Evolutionary conservation across 257 asterid species (phyloP).

Genomic region (Petunia secreta): DNA sequence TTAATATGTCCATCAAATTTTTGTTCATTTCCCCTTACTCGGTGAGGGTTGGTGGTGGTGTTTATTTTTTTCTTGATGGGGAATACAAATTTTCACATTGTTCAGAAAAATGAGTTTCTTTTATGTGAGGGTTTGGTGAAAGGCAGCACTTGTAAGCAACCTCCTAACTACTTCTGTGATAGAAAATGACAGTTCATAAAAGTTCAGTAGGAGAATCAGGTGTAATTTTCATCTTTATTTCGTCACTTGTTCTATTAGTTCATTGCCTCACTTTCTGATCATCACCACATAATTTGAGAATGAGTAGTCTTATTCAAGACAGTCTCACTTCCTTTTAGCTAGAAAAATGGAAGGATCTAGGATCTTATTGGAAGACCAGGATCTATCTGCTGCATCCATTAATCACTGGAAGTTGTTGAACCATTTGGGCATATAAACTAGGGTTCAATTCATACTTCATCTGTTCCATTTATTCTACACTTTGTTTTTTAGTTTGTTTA

Average conservation of each 20-base stretch:
- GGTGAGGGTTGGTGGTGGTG: neutral
- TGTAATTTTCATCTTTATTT: slow-evolving; percentile 30
- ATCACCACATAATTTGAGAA: slow-evolving; percentile 22
- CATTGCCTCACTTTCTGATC: slow-evolving; percentile 15
- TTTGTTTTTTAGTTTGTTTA: neutral
- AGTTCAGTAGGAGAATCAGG: slow-evolving; percentile 40
- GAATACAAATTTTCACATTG: neutral
- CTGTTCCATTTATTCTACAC: neutral
- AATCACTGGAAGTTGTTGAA: slow-evolving; percentile 45
- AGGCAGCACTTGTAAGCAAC: slow-evolving; percentile 5
- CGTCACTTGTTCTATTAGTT: slow-evolving; percentile 19
- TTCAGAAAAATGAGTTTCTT: neutral
- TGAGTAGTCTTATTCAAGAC: slow-evolving; percentile 14
- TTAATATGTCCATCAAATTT: neutral
- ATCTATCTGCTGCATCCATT: slow-evolving; percentile 27
- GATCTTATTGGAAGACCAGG: neutral
- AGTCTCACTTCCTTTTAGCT: neutral
- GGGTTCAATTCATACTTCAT: slow-evolving; percentile 55
- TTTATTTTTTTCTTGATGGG: neutral
- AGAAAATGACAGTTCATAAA: slow-evolving; percentile 37
- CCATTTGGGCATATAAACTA: slow-evolving; percentile 36
- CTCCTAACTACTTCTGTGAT: slow-evolving; percentile 21
- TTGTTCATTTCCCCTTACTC: neutral
- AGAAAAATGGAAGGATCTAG: neutral
- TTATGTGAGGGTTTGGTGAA: neutral